Evolutionary conservation across 306 rosid species (phyloP), one percentile per base, ranked within the genome.

Genomic region (Cucurbita maxima): DNA sequence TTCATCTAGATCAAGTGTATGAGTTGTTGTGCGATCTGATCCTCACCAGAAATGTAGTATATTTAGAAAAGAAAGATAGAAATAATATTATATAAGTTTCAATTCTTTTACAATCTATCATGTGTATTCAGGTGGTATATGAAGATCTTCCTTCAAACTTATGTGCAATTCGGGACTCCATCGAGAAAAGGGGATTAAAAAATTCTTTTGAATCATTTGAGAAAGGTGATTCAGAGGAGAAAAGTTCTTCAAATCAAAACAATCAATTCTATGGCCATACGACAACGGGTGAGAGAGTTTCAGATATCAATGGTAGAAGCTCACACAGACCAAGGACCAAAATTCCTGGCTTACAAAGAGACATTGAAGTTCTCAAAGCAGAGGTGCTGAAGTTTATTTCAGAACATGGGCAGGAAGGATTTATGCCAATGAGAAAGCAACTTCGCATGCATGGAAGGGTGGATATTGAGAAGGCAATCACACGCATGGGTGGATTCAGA

Each of bases 341-440:
- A 76, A 90, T 92, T 79, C 92, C 94, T 52, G 97, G 96, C 38
- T 77, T 89, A 81, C 96, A 92, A 77, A 89, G 90, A 83, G 92
- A 92, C 75, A 79, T 86, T 37, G 89, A 89, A 80, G 84, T 92
- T 79, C 85, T 89, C 20, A 92, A 89, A 79, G 70, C 86, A 8
- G 96, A 88, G 87, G 85, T 92, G 57, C 76, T 81, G 71, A 92
- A 87, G 61, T 89, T 92, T 74, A 80, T 89, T 77, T 81, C 87
- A 18, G 96, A 92, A 55, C 82, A 86, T 75, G 97, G 97, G 53
- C 97, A 89, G 64, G 96, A 88, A 87, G 96, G 96, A 77, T 92
- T 89, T 76, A 92, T 92, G 97, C 97, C 96, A 71, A 86, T 92
- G 97, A 85, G 97, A 81, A 92, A 89, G 87, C 96, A 89, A 58